Base-by-base conservation (phyloP, 2,329 filamentous ascomycete genomes). In the Epichloe gansuensis region DNA sequence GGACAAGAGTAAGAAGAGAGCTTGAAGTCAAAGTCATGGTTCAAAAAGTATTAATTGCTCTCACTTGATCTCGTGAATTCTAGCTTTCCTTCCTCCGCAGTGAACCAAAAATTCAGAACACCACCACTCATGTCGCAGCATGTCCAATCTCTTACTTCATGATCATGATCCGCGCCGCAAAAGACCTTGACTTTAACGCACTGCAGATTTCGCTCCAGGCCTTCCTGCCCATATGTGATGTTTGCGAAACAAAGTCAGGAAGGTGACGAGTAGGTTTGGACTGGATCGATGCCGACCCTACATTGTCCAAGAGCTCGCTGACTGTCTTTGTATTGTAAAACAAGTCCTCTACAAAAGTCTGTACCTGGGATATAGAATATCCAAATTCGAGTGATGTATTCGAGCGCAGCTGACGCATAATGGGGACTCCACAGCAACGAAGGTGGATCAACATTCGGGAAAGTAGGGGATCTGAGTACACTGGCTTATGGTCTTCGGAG, bases 81-180 rank as follows among this genome's bases (percentile, higher is more conserved):
- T 8, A 38, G 35, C 35, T 38, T 51, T 17, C 21, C 46, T 39
- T 17, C 42, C 34, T 28, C 34, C 1, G 23, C 9, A 11, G 39
- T 38, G 3, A 39, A 41, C 50, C 31, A 46, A n/a, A 34, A 46
- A 41, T 51, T 13, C 21, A 46, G 46, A 51, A 51, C 28, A 8
- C 50, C 28, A 8, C 50, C 50, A 37, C 41, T 51, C 50, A 51
- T 51, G 23, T 51, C 31, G 45, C 50, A 51, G 41, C 42, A 51
- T 13, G 50, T 51, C 50, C 43, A 51, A 5, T 8, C 37, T 34
- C 42, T 21, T 21, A 13, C 28, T 38, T 41, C 35, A 25, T 46
- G 43, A 46, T 25, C 35, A 45, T 51, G 50, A 35, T 39, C 43
- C 15, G 23, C 44, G 25, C 13, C n/a, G 44, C 9, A 46, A n/a